These are phyloP conservation scores for Lachnellula hyalina DNA, from an alignment of 2,329 filamentous ascomycete species.

Conservation along the genomic window DNA sequence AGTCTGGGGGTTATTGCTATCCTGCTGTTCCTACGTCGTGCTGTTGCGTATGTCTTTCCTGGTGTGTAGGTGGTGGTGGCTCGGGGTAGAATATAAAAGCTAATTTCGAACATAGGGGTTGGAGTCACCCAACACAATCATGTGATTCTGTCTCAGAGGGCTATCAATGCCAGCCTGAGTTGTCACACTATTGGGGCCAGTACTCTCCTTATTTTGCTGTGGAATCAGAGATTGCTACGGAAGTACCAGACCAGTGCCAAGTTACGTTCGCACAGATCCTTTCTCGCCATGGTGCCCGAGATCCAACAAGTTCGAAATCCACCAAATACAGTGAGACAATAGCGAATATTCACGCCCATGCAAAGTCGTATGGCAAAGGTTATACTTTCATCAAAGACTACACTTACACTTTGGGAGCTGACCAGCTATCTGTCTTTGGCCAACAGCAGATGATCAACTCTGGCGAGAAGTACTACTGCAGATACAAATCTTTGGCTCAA, in stretches of 20 bases:
- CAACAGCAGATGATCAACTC: constrained; percentile 67
- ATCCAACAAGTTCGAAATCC: constrained; percentile 68
- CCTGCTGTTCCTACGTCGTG: constrained; percentile 21
- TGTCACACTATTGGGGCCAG: constrained; percentile 63
- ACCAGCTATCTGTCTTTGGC: constrained; percentile 65
- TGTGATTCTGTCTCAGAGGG: constrained; percentile 29
- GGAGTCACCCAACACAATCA: constrained; percentile 11
- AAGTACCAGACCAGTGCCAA: constrained; percentile 60
- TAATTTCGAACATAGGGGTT: constrained; percentile 13
- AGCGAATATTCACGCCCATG: constrained; percentile 54
- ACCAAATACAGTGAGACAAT: constrained; percentile 58
- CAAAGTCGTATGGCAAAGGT: constrained; percentile 51
- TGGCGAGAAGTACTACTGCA: constrained; percentile 68
- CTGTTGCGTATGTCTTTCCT: constrained; percentile 17
- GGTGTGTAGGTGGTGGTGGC: neutral
- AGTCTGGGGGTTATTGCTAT: constrained; percentile 12
- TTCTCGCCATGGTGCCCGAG: constrained; percentile 78
- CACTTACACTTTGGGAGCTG: constrained; percentile 63
- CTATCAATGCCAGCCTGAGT: constrained; percentile 29
- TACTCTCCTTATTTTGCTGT: constrained; percentile 83
- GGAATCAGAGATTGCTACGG: constrained; percentile 56
- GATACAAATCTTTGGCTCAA: constrained; percentile 61
- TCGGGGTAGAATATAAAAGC: neutral
- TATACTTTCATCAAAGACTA: constrained; percentile 70
- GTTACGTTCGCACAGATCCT: constrained; percentile 77